These are phyloP conservation scores for Trypanosomatidae sp. DNA, from an alignment of 208 protist genomes.

Conservation along the genomic window DNA sequence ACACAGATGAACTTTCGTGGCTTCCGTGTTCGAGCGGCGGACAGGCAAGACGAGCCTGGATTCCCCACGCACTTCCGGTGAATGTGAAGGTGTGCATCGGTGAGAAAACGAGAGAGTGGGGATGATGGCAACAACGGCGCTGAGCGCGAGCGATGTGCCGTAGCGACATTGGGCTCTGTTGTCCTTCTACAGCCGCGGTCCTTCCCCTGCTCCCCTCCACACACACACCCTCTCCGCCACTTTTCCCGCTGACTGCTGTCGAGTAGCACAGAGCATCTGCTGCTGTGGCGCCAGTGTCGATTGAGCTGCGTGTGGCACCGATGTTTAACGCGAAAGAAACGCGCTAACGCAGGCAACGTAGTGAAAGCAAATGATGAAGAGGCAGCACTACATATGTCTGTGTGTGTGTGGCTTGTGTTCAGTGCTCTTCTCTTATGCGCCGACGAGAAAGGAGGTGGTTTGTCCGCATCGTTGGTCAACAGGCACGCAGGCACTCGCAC, in stretches of 20 bases:
- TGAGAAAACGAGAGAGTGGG: background rate
- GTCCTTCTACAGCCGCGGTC: background rate
- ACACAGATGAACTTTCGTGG: constrained; percentile 67
- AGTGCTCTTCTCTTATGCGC: background rate
- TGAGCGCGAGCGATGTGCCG: background rate
- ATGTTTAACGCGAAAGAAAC: background rate
- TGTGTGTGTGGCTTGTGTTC: background rate
- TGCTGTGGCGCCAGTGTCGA: background rate
- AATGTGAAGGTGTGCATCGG: background rate
- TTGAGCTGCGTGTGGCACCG: background rate
- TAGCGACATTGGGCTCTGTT: background rate
- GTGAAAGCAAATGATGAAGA: background rate
- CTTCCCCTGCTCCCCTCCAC: background rate
- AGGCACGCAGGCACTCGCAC: background rate
- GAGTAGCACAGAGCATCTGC: background rate
- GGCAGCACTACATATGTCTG: background rate
- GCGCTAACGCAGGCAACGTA: background rate
- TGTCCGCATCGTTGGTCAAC: background rate
- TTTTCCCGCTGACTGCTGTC: background rate
- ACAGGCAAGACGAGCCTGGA: constrained; percentile 79
- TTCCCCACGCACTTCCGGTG: constrained; percentile 86
- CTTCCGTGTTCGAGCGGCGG: constrained; percentile 68
- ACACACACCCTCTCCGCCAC: too few relatives aligned
- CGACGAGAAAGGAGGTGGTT: background rate
- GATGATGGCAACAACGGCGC: background rate